A percentile compares a stretch with the other conserved stretches of the same genome.
Conservation (phyloP, 495 filamentous ascomycete genomes). For the Rusavskia elegans region DNA sequence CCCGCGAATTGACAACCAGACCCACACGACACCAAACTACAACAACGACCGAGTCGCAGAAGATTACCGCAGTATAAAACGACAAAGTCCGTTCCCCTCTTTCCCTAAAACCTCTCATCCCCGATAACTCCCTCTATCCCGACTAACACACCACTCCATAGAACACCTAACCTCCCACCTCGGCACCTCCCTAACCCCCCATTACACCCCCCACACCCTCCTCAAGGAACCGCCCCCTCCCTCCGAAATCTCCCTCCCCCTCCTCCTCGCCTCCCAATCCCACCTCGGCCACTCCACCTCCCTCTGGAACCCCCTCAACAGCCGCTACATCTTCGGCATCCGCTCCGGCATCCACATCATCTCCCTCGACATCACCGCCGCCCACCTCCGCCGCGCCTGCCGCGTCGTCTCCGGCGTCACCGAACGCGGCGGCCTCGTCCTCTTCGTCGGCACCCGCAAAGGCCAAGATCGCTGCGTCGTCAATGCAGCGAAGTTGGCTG, state of each 20-base stretch:
- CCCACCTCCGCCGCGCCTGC: constrained; percentile 77
- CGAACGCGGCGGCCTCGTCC: constrained; percentile 63
- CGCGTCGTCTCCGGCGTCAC: constrained; percentile 79
- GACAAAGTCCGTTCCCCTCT: constrained; percentile 2
- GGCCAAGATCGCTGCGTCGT: constrained; percentile 70
- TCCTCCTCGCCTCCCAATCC: constrained; percentile 76
- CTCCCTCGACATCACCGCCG: constrained; percentile 69
- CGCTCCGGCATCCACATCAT: constrained; percentile 88
- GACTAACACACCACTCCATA: neutral
- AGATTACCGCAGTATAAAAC: neutral
- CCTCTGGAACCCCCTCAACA: constrained; percentile 90
- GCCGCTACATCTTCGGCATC: constrained; percentile 87
- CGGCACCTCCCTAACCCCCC: constrained; percentile 34
- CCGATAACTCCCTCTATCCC: no score
- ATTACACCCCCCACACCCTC: constrained; percentile 53
- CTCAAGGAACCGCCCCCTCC: constrained; percentile 57
- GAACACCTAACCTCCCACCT: constrained; percentile 21
- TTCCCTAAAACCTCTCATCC: neutral
- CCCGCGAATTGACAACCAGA: constrained; percentile 9
- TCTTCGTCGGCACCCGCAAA: constrained; percentile 76
- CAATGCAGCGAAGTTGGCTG: constrained; percentile 58
- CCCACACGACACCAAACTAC: constrained; percentile 5
- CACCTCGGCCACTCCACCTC: constrained; percentile 88
- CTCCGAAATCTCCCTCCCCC: constrained; percentile 71
- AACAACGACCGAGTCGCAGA: constrained; percentile 6